Percentiles rank a stretch among this genome's conserved stretches.
Conservation (phyloP, 2,329 filamentous ascomycete species). For the Fusarium poae region DNA sequence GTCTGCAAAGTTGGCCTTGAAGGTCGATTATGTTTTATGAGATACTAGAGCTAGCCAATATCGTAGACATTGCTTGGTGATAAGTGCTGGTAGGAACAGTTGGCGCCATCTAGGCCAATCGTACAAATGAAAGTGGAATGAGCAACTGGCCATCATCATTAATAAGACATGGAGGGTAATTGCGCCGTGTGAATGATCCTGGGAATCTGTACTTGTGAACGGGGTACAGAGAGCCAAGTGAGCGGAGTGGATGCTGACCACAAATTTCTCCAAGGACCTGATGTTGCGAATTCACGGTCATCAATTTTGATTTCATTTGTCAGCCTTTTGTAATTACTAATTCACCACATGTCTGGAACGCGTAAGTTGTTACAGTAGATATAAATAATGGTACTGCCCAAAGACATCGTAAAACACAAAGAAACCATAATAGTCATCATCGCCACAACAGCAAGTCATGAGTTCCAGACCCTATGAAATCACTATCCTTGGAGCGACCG, state of each 20-base stretch:
- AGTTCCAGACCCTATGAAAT: neutral
- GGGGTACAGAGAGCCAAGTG: neutral
- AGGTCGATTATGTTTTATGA: too few relatives aligned
- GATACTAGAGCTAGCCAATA: too few relatives aligned
- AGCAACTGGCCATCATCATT: too few relatives aligned
- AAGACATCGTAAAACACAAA: neutral
- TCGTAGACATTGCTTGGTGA: too few relatives aligned
- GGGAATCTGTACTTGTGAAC: too few relatives aligned
- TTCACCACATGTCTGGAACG: neutral
- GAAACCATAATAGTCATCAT: neutral
- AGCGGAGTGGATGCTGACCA: neutral
- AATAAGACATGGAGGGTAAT: too few relatives aligned
- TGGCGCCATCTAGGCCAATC: too few relatives aligned
- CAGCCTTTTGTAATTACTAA: neutral
- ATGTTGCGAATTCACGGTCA: neutral
- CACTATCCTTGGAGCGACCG: neutral
- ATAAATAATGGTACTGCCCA: neutral
- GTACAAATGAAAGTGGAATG: too few relatives aligned
- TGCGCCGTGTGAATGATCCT: too few relatives aligned
- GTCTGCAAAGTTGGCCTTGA: too few relatives aligned
- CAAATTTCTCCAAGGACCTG: neutral
- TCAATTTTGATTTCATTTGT: neutral
- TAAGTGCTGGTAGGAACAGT: too few relatives aligned
- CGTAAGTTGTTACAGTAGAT: neutral
- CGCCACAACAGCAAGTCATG: neutral